phyloP scores from a whole-genome alignment of 2,329 filamentous ascomycete species.

The Hypoxylon sp. region DNA sequence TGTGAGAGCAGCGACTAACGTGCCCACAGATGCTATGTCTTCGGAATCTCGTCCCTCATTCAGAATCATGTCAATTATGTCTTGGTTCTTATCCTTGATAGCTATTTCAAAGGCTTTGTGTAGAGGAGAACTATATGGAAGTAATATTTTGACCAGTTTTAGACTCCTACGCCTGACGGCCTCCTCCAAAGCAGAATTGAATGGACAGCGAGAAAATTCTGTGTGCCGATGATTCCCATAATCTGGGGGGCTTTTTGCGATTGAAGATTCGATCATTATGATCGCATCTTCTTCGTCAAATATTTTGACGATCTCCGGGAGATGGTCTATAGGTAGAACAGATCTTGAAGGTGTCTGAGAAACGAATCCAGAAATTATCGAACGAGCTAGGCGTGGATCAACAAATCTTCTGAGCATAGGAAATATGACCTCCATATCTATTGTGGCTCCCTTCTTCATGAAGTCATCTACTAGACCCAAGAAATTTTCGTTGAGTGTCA shows the following conservation, averaged over 20 bases:
- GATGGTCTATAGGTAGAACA: background rate
- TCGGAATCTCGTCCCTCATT: background rate
- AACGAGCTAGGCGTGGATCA: conserved; percentile 23
- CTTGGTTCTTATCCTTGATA: background rate
- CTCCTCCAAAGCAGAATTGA: no score
- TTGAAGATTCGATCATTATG: no score
- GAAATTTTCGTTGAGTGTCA: conserved; percentile 15
- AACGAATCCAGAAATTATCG: no score
- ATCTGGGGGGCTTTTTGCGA: no score
- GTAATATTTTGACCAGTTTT: no score
- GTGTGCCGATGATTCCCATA: no score
- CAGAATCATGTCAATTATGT: conserved; percentile 22
- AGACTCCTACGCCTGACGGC: no score
- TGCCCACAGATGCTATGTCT: background rate
- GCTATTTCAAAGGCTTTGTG: background rate
- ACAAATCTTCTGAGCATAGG: background rate
- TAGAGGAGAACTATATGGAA: background rate
- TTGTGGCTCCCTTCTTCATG: background rate
- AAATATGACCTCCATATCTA: no score
- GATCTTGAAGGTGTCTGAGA: conserved; percentile 2
- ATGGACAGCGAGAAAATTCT: no score
- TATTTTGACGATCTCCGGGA: background rate
- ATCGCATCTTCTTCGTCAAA: background rate
- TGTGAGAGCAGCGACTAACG: conserved; percentile 3
- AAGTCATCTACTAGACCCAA: conserved; percentile 12